A percentile compares a stretch with the other conserved stretches of the same genome.
phyloP scores from a whole-genome alignment of 306 rosid genomes.

The Corylus heterophylla region DNA sequence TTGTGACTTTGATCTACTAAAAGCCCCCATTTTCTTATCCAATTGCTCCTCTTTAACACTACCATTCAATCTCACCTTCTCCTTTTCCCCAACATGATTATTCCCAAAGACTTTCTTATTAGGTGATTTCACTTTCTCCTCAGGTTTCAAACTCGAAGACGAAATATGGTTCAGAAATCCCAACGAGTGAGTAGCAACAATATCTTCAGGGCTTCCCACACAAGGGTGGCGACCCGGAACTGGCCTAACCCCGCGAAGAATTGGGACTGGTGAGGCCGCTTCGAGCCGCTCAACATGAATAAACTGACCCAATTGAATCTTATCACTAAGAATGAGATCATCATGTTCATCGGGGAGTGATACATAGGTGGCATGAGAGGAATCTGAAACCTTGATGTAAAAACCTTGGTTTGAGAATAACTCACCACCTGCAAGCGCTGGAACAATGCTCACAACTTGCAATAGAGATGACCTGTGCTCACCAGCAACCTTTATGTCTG shows the following conservation, averaged over 20 bases:
- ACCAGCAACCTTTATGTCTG: slow-evolving; percentile 84
- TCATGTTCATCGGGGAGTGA: slow-evolving; percentile 93
- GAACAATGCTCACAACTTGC: slow-evolving; percentile 96
- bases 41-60: slow-evolving; percentile 52
- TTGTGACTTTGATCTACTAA: slow-evolving; percentile 55
- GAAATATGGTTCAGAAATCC: slow-evolving; percentile 57
- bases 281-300: slow-evolving; percentile 86
- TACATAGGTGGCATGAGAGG: slow-evolving; percentile 93
- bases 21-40: slow-evolving; percentile 50
- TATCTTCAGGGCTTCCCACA: slow-evolving; percentile 91
- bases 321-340: slow-evolving; percentile 95
- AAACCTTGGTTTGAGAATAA: slow-evolving; percentile 87
- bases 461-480: slow-evolving; percentile 89
- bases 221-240: slow-evolving; percentile 93
- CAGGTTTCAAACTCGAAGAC: slow-evolving; percentile 31
- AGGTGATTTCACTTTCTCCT: slow-evolving; percentile 25
- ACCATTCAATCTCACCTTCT: slow-evolving; percentile 44
- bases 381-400: slow-evolving; percentile 94
- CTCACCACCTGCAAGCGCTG: slow-evolving; percentile 90
- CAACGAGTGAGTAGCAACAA: slow-evolving; percentile 79
- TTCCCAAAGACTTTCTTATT: slow-evolving; percentile 38
- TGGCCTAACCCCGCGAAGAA: slow-evolving; percentile 88
- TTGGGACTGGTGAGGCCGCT: slow-evolving; percentile 89
- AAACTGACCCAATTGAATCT: slow-evolving; percentile 94
- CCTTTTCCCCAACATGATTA: slow-evolving; percentile 42